Conservation (phyloP, 2,329 filamentous ascomycete species). For the Nothomitra cinnamomea region DNA sequence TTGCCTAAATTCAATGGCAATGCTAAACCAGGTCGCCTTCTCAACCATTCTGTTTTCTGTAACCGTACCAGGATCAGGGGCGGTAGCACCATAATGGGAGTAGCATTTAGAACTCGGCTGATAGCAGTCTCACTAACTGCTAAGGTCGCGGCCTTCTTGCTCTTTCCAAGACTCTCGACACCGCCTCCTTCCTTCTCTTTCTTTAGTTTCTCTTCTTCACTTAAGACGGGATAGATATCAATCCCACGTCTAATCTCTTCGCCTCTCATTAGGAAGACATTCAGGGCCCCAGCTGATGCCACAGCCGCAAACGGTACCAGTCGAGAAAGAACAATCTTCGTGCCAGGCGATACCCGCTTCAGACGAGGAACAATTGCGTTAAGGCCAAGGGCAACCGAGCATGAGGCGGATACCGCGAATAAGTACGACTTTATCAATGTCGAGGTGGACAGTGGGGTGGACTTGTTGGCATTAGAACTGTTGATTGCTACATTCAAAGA, state of each 20-base stretch:
- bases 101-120: slow-evolving; percentile 81
- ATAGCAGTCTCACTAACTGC: slow-evolving; percentile 88
- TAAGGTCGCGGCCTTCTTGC: slow-evolving; percentile 68
- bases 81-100: slow-evolving; percentile 92
- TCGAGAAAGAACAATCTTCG: slow-evolving; percentile 61
- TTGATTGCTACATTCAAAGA: slow-evolving; percentile 98
- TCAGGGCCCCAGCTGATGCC: slow-evolving; percentile 75
- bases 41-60: slow-evolving; percentile 71
- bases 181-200: slow-evolving; percentile 48
- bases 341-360: slow-evolving; percentile 55
- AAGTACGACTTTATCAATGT: slow-evolving; percentile 81
- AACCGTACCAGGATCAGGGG: slow-evolving; percentile 71
- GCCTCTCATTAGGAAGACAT: slow-evolving; percentile 93
- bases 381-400: slow-evolving; percentile 80
- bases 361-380: slow-evolving; percentile 80
- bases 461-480: slow-evolving; percentile 95
- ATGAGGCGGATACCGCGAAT: slow-evolving; percentile 81
- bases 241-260: slow-evolving; percentile 91
- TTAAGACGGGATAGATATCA: slow-evolving; percentile 72
- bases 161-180: slow-evolving; percentile 63
- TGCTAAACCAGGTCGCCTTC: slow-evolving; percentile 56
- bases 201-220: slow-evolving; percentile 47
- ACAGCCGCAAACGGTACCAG: slow-evolving; percentile 94
- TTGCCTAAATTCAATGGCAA: slow-evolving; percentile 64
- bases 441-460: slow-evolving; percentile 63